phyloP scores from a whole-genome alignment of 257 asterid genomes.

The Rauvolfia tetraphylla region DNA sequence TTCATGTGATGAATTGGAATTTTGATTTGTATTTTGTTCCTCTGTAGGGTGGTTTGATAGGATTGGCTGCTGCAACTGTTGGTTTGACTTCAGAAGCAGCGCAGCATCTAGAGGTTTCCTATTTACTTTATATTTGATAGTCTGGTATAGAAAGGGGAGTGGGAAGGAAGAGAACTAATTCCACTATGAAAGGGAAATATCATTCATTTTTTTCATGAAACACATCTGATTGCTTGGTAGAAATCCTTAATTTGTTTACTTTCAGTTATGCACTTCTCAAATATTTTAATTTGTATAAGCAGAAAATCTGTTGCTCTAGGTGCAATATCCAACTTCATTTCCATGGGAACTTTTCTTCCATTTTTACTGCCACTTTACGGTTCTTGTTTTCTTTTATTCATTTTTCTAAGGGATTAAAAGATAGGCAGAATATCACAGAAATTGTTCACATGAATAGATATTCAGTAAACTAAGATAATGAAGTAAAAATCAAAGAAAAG shows the following conservation, averaged over 20 bases:
- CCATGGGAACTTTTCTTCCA: not conserved
- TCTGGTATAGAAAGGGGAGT: not conserved
- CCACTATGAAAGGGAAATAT: not conserved
- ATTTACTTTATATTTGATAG: not conserved
- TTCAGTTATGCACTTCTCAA: not conserved
- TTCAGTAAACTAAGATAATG: not conserved
- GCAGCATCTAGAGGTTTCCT: slow-evolving; percentile 87
- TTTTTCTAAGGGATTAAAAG: not conserved
- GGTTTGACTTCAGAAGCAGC: slow-evolving; percentile 91
- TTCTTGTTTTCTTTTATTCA: not conserved
- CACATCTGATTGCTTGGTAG: not conserved
- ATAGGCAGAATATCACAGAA: not conserved
- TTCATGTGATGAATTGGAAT: slow-evolving; percentile 11
- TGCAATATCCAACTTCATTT: not conserved
- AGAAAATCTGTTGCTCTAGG: not conserved
- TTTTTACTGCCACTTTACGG: not conserved
- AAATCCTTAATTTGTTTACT: not conserved
- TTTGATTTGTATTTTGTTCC: slow-evolving; percentile 13
- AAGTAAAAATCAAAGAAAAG: too few relatives aligned
- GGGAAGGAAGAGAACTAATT: not conserved
- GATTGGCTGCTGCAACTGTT: slow-evolving; percentile 98
- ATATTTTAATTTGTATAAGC: not conserved
- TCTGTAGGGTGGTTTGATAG: slow-evolving; percentile 90
- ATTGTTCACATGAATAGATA: not conserved
- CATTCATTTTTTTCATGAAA: not conserved